Evolutionary conservation across 2,329 filamentous ascomycete species (phyloP).

Genomic region (Aspergillus unguis): DNA sequence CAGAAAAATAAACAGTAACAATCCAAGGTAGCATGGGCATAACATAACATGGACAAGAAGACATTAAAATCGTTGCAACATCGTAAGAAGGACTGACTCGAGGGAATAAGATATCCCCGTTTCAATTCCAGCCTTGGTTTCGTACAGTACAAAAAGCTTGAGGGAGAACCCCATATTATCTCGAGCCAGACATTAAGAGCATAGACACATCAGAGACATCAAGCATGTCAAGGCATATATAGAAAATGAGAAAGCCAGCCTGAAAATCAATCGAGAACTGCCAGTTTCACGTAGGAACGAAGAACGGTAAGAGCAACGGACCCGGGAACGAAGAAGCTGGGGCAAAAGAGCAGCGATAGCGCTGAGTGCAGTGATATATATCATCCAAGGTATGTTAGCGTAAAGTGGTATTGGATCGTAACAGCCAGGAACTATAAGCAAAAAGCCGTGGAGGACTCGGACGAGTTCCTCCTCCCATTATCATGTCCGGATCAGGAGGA

Average conservation of each 20-base stretch:
- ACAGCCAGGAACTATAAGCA: not conserved
- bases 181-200: not conserved
- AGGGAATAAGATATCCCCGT: not conserved
- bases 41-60: not conserved
- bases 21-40: not conserved
- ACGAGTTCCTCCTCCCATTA: conserved; percentile 4
- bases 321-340: not conserved
- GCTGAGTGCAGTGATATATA: not conserved
- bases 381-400: not conserved
- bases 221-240: not conserved
- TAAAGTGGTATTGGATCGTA: not conserved
- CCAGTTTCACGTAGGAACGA: conserved; percentile 1
- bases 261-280: not conserved
- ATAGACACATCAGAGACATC: not conserved
- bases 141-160: conserved; percentile 8
- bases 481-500: not conserved
- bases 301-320: not conserved
- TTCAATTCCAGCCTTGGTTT: conserved; percentile 2
- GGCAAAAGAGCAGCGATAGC: not conserved
- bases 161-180: not conserved
- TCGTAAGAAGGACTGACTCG: not conserved
- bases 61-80: conserved; percentile 1
- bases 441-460: conserved; percentile 3
- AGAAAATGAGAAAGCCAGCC: not conserved
- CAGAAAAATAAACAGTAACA: not conserved